Percentiles rank a stretch among this genome's conserved stretches.
Evolutionary conservation across 805 yeast species (phyloP).

Genomic region (Alloascoidea hylecoeti): DNA sequence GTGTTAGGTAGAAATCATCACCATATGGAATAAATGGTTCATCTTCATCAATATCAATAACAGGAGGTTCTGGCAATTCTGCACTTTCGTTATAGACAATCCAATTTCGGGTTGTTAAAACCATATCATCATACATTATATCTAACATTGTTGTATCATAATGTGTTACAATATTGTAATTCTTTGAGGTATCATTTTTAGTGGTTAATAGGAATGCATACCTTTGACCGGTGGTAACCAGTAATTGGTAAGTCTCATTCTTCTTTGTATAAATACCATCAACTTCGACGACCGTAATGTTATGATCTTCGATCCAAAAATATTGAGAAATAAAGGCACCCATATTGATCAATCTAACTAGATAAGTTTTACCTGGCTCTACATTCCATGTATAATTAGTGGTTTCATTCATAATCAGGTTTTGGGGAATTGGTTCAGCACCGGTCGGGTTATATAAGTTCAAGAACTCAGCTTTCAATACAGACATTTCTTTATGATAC

Average conservation of each 20-base stretch:
- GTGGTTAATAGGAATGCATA: constrained; percentile 71
- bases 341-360: constrained; percentile 64
- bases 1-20: constrained; percentile 75
- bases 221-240: constrained; percentile 86
- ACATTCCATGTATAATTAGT: constrained; percentile 54
- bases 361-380: constrained; percentile 74
- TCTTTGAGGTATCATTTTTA: constrained; percentile 40
- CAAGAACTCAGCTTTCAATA: constrained; percentile 43
- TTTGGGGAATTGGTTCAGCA: constrained; percentile 92
- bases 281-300: constrained; percentile 73
- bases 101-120: constrained; percentile 62
- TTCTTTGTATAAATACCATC: constrained; percentile 84
- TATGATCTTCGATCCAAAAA: constrained; percentile 80
- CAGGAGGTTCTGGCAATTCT: constrained; percentile 15
- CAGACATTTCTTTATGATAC: constrained; percentile 58
- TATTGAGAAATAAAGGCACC: constrained; percentile 92
- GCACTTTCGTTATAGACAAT: too few species aligned
- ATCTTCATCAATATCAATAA: constrained; percentile 18
- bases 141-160: constrained; percentile 81
- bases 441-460: constrained; percentile 84
- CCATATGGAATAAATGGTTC: too few species aligned
- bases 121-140: constrained; percentile 44
- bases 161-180: constrained; percentile 72
- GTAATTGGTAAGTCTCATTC: constrained; percentile 51
- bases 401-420: constrained; percentile 69